Percentiles rank a stretch among this genome's conserved stretches.
phyloP scores from a whole-genome alignment of 1,284 basidiomycete species.

The Tilletia setariae region DNA sequence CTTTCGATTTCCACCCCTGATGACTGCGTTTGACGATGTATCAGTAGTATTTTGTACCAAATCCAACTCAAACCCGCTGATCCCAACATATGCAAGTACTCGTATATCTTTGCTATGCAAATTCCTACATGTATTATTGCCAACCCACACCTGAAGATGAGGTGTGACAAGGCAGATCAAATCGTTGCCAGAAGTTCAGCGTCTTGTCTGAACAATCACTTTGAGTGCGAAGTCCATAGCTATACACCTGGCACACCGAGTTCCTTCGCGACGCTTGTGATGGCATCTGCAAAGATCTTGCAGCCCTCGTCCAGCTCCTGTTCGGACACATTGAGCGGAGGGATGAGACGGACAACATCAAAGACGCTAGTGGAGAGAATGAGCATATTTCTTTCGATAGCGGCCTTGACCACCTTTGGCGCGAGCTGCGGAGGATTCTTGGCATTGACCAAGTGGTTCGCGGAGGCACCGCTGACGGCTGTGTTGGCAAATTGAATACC shows the following conservation, averaged over 20 bases:
- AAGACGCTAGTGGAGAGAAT: conserved; percentile 46
- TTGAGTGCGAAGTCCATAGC: too few relatives aligned
- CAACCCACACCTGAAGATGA: too few relatives aligned
- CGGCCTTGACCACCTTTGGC: conserved; percentile 38
- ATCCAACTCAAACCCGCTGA: too few relatives aligned
- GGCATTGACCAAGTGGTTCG: not conserved
- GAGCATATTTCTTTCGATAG: conserved; percentile 45
- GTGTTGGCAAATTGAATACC: conserved; percentile 41
- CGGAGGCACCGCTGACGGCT: not conserved
- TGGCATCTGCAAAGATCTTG: conserved; percentile 39
- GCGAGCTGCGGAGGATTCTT: conserved; percentile 27
- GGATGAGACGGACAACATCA: conserved; percentile 49
- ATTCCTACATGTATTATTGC: too few relatives aligned
- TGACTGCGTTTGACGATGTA: too few relatives aligned
- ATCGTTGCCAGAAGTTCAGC: too few relatives aligned
- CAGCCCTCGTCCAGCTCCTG: conserved; percentile 37
- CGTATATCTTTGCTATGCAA: too few relatives aligned
- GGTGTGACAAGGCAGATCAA: too few relatives aligned
- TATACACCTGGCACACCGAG: not conserved
- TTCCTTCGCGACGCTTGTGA: conserved; percentile 18
- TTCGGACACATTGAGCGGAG: conserved; percentile 46
- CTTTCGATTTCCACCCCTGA: too few relatives aligned
- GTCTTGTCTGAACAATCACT: too few relatives aligned
- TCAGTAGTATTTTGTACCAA: too few relatives aligned
- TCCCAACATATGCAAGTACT: too few relatives aligned